These are phyloP conservation scores for Cochlearia excelsa DNA, from an alignment of 345 rosid genomes.

Conservation along the genomic window DNA sequence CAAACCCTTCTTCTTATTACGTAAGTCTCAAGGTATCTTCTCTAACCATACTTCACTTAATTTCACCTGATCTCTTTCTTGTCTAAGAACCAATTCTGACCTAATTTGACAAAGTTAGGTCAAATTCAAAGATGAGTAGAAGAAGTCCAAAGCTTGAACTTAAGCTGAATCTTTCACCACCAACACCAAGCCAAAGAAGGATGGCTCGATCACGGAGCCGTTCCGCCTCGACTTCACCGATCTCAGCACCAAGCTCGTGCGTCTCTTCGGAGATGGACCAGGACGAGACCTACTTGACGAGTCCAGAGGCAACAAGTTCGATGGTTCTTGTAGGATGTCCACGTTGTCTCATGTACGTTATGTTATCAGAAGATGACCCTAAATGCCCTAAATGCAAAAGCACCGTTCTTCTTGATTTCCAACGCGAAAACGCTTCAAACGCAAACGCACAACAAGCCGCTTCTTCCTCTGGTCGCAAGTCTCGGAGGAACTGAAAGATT, in stretches of 20 bases:
- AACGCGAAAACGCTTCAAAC: conserved; percentile 41
- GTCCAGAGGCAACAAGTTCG: conserved; percentile 86
- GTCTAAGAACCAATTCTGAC: conserved; percentile 1
- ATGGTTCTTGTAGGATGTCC: conserved; percentile 96
- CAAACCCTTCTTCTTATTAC: conserved; percentile 23
- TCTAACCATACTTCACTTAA: conserved; percentile 26
- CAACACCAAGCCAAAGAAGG: conserved; percentile 45
- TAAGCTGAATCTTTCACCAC: conserved; percentile 87
- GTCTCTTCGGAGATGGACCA: conserved; percentile 75
- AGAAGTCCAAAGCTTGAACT: conserved; percentile 77
- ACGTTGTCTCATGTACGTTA: conserved; percentile 88
- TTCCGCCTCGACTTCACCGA: conserved; percentile 66
- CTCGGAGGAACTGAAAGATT: conserved; percentile 37
- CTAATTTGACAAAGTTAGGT: neutral
- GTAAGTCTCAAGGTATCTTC: conserved; percentile 32
- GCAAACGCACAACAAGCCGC: conserved; percentile 17
- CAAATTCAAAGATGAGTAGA: conserved; percentile 58
- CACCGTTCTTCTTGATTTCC: conserved; percentile 80
- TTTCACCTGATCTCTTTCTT: neutral
- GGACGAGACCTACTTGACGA: conserved; percentile 54
- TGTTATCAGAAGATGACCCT: conserved; percentile 78
- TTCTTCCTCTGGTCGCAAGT: conserved; percentile 31
- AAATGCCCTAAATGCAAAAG: conserved; percentile 90
- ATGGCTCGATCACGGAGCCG: conserved; percentile 57
- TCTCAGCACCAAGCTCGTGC: conserved; percentile 89